Evolutionary conservation across 495 filamentous ascomycete genomes (phyloP).

Genomic region (Margaritispora aquatica): DNA sequence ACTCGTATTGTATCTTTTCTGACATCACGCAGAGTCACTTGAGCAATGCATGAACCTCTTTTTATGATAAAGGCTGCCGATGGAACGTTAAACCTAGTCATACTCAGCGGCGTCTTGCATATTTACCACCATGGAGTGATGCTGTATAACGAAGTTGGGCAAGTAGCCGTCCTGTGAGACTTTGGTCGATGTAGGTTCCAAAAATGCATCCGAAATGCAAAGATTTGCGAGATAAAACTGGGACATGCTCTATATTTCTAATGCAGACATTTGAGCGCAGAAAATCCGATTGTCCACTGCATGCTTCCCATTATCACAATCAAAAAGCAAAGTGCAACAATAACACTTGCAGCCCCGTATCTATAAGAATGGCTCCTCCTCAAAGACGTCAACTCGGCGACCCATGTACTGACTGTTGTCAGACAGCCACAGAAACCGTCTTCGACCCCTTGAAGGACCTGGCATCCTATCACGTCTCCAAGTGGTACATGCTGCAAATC

Average conservation of each 20-base stretch:
- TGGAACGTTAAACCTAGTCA: not conserved
- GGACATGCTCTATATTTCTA: conserved; percentile 1
- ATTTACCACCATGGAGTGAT: not conserved
- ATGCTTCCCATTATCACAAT: conserved; percentile 76
- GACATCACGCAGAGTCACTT: no score
- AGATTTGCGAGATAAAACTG: no score
- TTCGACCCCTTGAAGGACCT: conserved; percentile 75
- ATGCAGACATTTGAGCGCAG: conserved; percentile 15
- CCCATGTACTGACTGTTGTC: conserved; percentile 94
- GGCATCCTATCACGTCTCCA: conserved; percentile 57
- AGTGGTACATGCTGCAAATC: conserved; percentile 60
- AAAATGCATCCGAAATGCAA: no score
- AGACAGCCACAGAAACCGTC: conserved; percentile 90
- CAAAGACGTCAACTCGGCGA: conserved; percentile 68
- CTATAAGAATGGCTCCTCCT: conserved; percentile 61
- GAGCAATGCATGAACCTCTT: no score
- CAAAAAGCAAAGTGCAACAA: conserved; percentile 55
- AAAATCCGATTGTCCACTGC: conserved; percentile 66
- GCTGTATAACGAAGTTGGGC: not conserved
- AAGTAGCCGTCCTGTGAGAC: not conserved
- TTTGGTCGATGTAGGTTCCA: no score
- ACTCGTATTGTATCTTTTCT: no score
- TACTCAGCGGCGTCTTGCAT: not conserved
- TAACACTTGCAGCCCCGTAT: conserved; percentile 66
- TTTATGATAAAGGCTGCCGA: not conserved